phyloP scores from a whole-genome alignment of 441 rosid genomes.

The Capsella rubella region DNA sequence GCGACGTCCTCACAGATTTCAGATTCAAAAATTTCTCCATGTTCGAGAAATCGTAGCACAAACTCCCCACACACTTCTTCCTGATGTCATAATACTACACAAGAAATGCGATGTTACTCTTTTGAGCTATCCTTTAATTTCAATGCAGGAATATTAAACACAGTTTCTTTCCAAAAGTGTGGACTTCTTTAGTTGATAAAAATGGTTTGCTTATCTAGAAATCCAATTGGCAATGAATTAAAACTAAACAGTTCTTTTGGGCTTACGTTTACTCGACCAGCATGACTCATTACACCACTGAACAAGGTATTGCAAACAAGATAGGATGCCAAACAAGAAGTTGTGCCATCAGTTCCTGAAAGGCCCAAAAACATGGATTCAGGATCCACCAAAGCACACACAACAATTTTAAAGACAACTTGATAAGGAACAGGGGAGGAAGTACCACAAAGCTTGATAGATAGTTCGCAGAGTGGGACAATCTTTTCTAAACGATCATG shows the following conservation, averaged over 20 bases:
- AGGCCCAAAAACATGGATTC: constrained; percentile 1
- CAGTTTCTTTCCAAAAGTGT: background rate
- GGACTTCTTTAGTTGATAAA: constrained; percentile 1
- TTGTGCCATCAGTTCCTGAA: constrained; percentile 90
- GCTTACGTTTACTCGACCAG: constrained; percentile 77
- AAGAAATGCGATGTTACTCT: constrained; percentile 11
- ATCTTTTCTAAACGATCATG: constrained; percentile 72
- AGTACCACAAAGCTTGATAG: constrained; percentile 92
- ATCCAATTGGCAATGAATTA: background rate
- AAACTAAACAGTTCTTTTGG: background rate
- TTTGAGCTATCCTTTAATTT: background rate
- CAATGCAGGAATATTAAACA: background rate
- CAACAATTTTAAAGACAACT: background rate
- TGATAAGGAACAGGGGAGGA: background rate
- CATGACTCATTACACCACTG: constrained; percentile 66
- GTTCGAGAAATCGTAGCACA: constrained; percentile 95
- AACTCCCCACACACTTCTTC: constrained; percentile 85
- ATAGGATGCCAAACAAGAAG: constrained; percentile 92
- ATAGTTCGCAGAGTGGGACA: constrained; percentile 82
- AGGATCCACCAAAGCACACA: constrained; percentile 4
- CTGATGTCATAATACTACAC: constrained; percentile 91
- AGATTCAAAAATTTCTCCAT: constrained; percentile 84
- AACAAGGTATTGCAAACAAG: constrained; percentile 86
- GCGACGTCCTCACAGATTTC: constrained; percentile 69
- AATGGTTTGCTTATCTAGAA: constrained; percentile 3